These are phyloP conservation scores for Candida chauliodis DNA, from an alignment of 805 yeast genomes.

Conservation along the genomic window DNA sequence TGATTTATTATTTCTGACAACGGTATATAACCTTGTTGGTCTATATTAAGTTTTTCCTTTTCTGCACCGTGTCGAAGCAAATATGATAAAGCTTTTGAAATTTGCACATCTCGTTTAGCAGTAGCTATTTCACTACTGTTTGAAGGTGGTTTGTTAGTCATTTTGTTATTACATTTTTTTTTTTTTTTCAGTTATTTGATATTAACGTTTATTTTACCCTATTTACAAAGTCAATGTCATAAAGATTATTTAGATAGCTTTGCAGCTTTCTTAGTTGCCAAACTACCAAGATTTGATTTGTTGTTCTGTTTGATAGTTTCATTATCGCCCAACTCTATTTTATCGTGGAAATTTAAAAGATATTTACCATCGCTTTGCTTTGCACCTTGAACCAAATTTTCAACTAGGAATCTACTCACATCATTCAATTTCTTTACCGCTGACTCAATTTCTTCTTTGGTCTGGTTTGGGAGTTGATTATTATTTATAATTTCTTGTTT, in stretches of 20 bases:
- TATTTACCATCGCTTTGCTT: constrained; percentile 43
- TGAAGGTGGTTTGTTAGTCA: not conserved
- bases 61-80: constrained; percentile 84
- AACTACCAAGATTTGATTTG: constrained; percentile 40
- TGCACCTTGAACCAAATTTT: constrained; percentile 85
- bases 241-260: constrained; percentile 32
- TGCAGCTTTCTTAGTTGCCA: constrained; percentile 43
- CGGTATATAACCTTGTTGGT: constrained; percentile 61
- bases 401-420: constrained; percentile 63
- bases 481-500: constrained; percentile 44
- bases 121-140: constrained; percentile 6
- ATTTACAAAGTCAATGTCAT: no score
- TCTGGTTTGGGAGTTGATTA: constrained; percentile 20
- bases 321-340: constrained; percentile 90
- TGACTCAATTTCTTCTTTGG: constrained; percentile 24
- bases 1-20: constrained; percentile 53
- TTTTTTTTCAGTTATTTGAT: no score
- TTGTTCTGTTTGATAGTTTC: constrained; percentile 62
- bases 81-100: constrained; percentile 74
- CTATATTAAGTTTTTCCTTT: constrained; percentile 62
- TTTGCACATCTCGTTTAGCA: constrained; percentile 41
- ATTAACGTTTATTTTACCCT: no score
- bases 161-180: no score
- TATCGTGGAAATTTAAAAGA: constrained; percentile 66
- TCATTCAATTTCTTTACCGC: constrained; percentile 58